Percentiles rank a stretch among this genome's conserved stretches.
phyloP scores from a whole-genome alignment of 2,329 filamentous ascomycete genomes.

The Emmonsia crescens region DNA sequence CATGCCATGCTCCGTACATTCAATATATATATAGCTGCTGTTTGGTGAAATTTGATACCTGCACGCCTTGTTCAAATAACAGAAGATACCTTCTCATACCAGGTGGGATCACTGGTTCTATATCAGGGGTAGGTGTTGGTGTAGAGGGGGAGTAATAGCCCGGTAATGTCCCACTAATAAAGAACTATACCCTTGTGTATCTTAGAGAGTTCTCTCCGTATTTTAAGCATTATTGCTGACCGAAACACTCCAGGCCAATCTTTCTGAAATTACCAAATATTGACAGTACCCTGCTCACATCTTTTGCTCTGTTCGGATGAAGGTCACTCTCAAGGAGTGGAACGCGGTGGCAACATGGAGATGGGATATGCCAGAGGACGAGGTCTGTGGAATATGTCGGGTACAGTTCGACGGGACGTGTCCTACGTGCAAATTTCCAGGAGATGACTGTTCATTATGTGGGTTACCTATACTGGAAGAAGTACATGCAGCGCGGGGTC shows the following conservation, averaged over 20 bases:
- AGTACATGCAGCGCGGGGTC: neutral
- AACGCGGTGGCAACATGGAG: constrained; percentile 92
- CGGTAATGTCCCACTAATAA: neutral
- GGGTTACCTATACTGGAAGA: constrained; percentile 29
- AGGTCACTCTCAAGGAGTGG: constrained; percentile 89
- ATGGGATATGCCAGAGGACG: constrained; percentile 95
- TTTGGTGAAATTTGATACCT: neutral
- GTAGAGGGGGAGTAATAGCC: constrained; percentile 14
- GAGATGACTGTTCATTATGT: constrained; percentile 90
- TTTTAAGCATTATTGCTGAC: neutral
- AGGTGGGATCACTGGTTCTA: neutral
- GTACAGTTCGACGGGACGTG: constrained; percentile 97
- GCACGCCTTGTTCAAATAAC: neutral
- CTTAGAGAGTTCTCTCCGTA: neutral
- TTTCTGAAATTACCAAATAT: neutral
- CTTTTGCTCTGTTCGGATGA: constrained; percentile 50
- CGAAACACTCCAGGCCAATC: neutral
- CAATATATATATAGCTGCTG: no score
- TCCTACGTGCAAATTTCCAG: constrained; percentile 94
- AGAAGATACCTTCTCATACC: neutral
- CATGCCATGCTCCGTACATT: no score
- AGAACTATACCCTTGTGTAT: no score
- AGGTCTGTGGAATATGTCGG: constrained; percentile 97
- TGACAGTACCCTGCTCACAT: neutral
- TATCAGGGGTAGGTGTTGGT: constrained; percentile 7